A percentile compares a stretch with the other conserved stretches of the same genome.
phyloP scores from a whole-genome alignment of 257 asterid species.

The Penstemon davidsonii region DNA sequence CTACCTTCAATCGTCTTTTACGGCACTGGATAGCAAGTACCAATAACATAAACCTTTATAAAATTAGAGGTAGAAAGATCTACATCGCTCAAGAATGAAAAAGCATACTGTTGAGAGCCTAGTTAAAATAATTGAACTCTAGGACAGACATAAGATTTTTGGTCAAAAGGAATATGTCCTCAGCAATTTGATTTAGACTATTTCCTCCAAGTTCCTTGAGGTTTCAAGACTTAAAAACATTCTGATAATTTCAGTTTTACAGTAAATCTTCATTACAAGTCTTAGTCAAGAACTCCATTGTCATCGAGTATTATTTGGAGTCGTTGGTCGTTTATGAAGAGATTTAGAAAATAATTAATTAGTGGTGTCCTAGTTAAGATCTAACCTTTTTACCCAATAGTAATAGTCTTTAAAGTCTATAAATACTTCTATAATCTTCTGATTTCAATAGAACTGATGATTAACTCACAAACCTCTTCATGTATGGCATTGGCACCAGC shows the following conservation, averaged over 20 bases:
- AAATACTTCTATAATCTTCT: background rate
- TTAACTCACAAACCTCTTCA: conserved; percentile 61
- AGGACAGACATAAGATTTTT: background rate
- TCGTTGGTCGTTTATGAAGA: background rate
- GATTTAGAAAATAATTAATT: background rate
- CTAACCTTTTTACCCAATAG: background rate
- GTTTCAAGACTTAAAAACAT: no score
- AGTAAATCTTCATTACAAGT: background rate
- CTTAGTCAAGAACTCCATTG: background rate
- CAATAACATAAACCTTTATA: background rate
- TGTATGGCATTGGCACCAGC: conserved; percentile 98
- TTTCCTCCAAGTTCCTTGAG: no score
- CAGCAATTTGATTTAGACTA: background rate
- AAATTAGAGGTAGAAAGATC: conserved; percentile 18
- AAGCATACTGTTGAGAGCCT: background rate
- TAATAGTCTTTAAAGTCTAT: background rate
- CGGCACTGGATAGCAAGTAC: conserved; percentile 55
- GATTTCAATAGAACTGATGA: background rate
- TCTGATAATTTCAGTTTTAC: no score
- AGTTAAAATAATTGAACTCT: background rate
- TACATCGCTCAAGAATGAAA: conserved; percentile 23
- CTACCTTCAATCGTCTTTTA: conserved; percentile 61
- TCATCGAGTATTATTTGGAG: background rate
- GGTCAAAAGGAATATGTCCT: background rate
- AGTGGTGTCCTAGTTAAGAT: background rate